Percentiles rank a stretch among this genome's conserved stretches.
Conservation (phyloP, 1,284 basidiomycete species). For the Xanthoconium separans region DNA sequence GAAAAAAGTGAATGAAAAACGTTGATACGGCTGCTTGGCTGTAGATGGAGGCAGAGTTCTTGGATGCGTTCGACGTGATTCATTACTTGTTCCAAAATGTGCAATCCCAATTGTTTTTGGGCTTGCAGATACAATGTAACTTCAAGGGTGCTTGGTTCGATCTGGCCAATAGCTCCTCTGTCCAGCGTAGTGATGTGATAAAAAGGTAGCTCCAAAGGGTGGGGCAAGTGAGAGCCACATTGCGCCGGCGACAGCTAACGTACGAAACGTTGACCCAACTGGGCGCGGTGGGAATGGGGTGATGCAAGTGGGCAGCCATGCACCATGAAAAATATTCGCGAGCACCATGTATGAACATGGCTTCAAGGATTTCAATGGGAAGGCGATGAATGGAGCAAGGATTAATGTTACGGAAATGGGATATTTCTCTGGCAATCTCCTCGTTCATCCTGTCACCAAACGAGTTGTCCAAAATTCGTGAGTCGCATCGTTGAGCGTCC, state of each 20-base stretch:
- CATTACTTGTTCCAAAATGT: background rate
- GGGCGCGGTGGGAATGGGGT: background rate
- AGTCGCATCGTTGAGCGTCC: no score
- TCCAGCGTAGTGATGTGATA: slow-evolving; percentile 24
- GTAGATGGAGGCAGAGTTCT: background rate
- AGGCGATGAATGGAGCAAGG: background rate
- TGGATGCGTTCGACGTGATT: slow-evolving; percentile 1
- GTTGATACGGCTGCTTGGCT: background rate
- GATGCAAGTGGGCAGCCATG: no score
- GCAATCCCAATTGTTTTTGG: no score
- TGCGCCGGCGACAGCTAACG: background rate
- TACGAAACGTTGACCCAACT: background rate
- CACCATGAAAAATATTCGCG: background rate
- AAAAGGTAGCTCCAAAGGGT: slow-evolving; percentile 32
- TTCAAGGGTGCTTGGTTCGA: slow-evolving; percentile 33
- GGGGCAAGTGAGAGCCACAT: background rate
- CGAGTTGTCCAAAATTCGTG: no score
- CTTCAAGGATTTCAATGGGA: background rate
- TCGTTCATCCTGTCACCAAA: background rate
- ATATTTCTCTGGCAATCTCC: background rate
- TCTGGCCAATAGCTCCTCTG: slow-evolving; percentile 32
- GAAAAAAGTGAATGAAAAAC: background rate
- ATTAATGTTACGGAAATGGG: no score
- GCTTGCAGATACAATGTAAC: slow-evolving; percentile 11
- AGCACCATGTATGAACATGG: background rate